Percentiles rank a stretch among this genome's conserved stretches.
phyloP scores from a whole-genome alignment of 1,284 basidiomycete species.

The Sporisorium exsertum region DNA sequence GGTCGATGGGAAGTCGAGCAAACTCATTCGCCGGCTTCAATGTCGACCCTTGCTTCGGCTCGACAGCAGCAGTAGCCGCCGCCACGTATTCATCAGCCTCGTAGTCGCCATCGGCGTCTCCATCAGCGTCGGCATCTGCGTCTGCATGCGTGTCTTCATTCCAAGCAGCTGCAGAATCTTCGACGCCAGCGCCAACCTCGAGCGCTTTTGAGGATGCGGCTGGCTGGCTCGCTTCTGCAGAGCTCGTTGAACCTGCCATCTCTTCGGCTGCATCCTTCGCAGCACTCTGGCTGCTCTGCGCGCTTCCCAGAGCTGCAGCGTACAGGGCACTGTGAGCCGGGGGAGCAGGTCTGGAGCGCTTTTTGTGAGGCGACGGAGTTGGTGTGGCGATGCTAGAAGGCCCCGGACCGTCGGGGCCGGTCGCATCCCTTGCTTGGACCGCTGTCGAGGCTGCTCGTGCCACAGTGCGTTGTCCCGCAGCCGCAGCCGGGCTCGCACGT shows the following conservation, averaged over 20 bases:
- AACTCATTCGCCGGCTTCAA: background rate
- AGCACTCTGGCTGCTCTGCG: background rate
- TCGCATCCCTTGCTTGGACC: background rate
- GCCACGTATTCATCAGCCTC: constrained; percentile 18
- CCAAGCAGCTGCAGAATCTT: constrained; percentile 2
- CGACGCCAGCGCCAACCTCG: background rate
- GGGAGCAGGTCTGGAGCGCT: constrained; percentile 16
- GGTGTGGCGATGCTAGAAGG: constrained; percentile 14
- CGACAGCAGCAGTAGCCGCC: constrained; percentile 5
- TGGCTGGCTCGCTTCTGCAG: background rate
- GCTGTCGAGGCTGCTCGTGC: constrained; percentile 5
- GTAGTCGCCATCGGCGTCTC: constrained; percentile 34
- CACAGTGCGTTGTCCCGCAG: constrained; percentile 11
- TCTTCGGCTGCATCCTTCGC: background rate
- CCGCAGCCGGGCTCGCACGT: constrained; percentile 26
- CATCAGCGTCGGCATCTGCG: constrained; percentile 28
- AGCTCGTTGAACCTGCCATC: background rate
- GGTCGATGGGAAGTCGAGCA: constrained; percentile 34
- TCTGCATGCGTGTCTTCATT: constrained; percentile 30
- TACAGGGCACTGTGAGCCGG: constrained; percentile 21
- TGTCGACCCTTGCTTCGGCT: background rate
- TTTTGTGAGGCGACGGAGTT: constrained; percentile 29
- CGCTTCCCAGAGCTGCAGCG: constrained; percentile 1
- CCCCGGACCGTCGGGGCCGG: constrained; percentile 13
- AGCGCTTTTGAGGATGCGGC: background rate